Conservation (phyloP, 805 yeast genomes). For the Metschnikowia kofuensis region DNA sequence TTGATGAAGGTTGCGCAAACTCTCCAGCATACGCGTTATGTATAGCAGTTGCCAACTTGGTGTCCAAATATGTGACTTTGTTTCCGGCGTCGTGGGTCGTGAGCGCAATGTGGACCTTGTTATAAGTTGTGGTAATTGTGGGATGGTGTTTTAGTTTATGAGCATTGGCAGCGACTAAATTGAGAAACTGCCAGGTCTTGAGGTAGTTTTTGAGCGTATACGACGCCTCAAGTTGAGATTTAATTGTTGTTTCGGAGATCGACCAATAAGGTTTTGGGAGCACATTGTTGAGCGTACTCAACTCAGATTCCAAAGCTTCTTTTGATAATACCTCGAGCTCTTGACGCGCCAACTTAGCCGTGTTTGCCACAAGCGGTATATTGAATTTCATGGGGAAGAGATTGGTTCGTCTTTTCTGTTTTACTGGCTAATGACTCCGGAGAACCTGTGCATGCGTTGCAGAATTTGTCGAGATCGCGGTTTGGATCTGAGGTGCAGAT, state of each 20-base stretch:
- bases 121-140: constrained; percentile 61
- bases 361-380: constrained; percentile 4
- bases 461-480: not conserved
- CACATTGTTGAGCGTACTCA: constrained; percentile 52
- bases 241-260: not conserved
- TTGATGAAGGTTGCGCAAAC: constrained; percentile 8
- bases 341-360: constrained; percentile 2
- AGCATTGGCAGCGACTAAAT: constrained; percentile 53
- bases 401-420: not conserved
- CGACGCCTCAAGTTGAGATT: constrained; percentile 28
- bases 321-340: constrained; percentile 9
- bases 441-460: not conserved
- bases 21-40: constrained; percentile 12
- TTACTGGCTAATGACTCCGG: not conserved
- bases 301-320: constrained; percentile 11
- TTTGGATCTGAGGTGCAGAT: not conserved
- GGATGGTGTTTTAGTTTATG: constrained; percentile 71
- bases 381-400: constrained; percentile 4
- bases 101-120: constrained; percentile 49
- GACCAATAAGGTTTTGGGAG: constrained; percentile 22
- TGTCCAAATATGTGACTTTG: constrained; percentile 53
- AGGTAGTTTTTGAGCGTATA: constrained; percentile 50
- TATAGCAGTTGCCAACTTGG: constrained; percentile 50
- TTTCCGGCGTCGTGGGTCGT: constrained; percentile 63
- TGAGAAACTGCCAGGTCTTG: constrained; percentile 66